Evolutionary conservation across 2,329 filamentous ascomycete genomes (phyloP), one percentile per base, ranked within the genome.

Genomic region (Aspergillus chevalieri): DNA sequence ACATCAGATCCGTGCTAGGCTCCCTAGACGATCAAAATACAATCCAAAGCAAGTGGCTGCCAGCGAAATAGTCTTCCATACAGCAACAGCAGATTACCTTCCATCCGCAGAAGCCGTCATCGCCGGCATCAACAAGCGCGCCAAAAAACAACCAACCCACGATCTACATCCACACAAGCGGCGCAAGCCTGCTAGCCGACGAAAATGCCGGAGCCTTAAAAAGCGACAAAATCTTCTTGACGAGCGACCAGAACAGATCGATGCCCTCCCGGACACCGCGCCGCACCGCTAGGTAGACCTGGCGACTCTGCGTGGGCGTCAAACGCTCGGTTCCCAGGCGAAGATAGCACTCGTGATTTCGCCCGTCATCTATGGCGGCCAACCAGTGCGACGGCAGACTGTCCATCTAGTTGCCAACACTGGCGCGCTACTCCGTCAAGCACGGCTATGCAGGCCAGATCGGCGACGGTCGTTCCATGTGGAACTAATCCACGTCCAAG

Each of bases 21-120:
- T 15, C 34, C 12, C 6, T 38, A 6, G 34, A 38, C 12, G 34
- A 38, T 5, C n/a, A 38, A 19, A 2, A n/a, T 4, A 38, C 17
- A 12, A 38, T 38, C 4, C 34, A 38, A 38, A 38, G 1, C 71
- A 77, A 52, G 64, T 62, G 12, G 56, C 63, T 1, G 53, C 71
- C 14, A 74, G 65, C 52, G 75, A 78, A 46, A 70, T 76, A 7
- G 62, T 73, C 34, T 63, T 79, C 47, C 75, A 78, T 59, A 76
- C 72, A 6, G 76, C 76, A 10, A 76, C 74, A 3, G 74, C 75
- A 3, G 75, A 78, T 59, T 68, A 78, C 50, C 58, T 74, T 15
- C 70, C 72, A 9, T 73, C 69, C 10, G 75, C 67, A 1, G 54
- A 74, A 54, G 73, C 74, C 14, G 65, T 79, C 10, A 58, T 78